These are phyloP conservation scores for Fusarium oxysporum DNA, from an alignment of 2,329 filamentous ascomycete genomes.

Conservation along the genomic window DNA sequence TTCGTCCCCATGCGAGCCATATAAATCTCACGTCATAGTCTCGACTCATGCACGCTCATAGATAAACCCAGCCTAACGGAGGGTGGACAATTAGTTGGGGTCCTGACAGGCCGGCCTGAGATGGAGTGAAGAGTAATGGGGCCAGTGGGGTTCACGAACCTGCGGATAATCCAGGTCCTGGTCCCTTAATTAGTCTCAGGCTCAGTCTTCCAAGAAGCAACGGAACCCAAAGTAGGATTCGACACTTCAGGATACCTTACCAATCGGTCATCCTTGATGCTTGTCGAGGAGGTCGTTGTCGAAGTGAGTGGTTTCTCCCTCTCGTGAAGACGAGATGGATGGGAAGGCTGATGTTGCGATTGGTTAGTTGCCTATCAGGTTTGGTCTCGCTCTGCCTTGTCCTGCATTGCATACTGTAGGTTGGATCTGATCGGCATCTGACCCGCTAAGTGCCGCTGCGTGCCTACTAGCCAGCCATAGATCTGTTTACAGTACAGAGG, in stretches of 20 bases:
- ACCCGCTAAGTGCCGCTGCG: constrained; percentile 35
- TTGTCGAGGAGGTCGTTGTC: constrained; percentile 10
- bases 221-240: not conserved
- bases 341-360: constrained; percentile 27
- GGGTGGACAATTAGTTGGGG: constrained; percentile 1
- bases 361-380: constrained; percentile 10
- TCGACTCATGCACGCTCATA: not conserved
- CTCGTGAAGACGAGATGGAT: constrained; percentile 14
- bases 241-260: constrained; percentile 1
- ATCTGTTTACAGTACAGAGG: not conserved
- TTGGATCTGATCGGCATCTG: constrained; percentile 31
- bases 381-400: not conserved
- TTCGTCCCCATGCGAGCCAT: not conserved
- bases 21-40: constrained; percentile 1
- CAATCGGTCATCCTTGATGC: constrained; percentile 9
- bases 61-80: not conserved
- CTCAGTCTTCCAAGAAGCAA: constrained; percentile 19
- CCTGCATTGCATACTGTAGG: constrained; percentile 14
- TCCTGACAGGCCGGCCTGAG: constrained; percentile 17
- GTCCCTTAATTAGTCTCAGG: constrained; percentile 1
- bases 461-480: constrained; percentile 4
- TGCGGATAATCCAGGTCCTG: not conserved
- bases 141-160: constrained; percentile 15
- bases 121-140: constrained; percentile 16
- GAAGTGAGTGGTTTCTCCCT: constrained; percentile 10